Evolutionary conservation across 805 yeast genomes (phyloP).

Genomic region (Cyberlindnera mississippiensis): DNA sequence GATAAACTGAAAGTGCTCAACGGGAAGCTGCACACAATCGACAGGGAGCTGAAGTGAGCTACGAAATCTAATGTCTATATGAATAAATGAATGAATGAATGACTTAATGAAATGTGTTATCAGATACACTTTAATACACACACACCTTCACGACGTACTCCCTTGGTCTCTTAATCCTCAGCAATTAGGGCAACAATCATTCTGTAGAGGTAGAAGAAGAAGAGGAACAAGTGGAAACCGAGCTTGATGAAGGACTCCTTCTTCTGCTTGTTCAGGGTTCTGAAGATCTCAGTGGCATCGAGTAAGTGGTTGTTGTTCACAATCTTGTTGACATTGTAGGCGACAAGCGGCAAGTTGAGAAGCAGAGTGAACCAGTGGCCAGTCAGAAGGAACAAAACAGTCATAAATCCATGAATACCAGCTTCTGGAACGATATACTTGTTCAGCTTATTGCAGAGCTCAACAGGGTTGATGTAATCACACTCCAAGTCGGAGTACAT

Average conservation of each 20-base stretch:
- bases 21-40: constrained; percentile 9
- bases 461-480: constrained; percentile 97
- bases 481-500: constrained; percentile 93
- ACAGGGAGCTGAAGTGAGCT: constrained; percentile 3
- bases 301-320: constrained; percentile 76
- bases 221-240: constrained; percentile 86
- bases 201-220: constrained; percentile 93
- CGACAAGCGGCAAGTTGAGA: constrained; percentile 77
- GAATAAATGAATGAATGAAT: background rate
- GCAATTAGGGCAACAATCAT: constrained; percentile 90
- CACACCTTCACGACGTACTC: too few relatives aligned
- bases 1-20: constrained; percentile 16
- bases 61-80: too few relatives aligned
- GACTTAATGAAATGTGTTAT: too few relatives aligned
- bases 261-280: constrained; percentile 90
- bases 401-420: constrained; percentile 66
- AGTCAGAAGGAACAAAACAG: constrained; percentile 68
- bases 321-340: constrained; percentile 78
- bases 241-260: constrained; percentile 86
- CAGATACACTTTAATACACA: background rate
- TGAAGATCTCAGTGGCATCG: constrained; percentile 96
- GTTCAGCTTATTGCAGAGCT: constrained; percentile 89
- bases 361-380: constrained; percentile 92
- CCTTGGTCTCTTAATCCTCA: constrained; percentile 23
- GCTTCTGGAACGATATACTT: constrained; percentile 90